Evolutionary conservation across 768 basidiomycete species (phyloP).

Genomic region (Pholiota conissans): DNA sequence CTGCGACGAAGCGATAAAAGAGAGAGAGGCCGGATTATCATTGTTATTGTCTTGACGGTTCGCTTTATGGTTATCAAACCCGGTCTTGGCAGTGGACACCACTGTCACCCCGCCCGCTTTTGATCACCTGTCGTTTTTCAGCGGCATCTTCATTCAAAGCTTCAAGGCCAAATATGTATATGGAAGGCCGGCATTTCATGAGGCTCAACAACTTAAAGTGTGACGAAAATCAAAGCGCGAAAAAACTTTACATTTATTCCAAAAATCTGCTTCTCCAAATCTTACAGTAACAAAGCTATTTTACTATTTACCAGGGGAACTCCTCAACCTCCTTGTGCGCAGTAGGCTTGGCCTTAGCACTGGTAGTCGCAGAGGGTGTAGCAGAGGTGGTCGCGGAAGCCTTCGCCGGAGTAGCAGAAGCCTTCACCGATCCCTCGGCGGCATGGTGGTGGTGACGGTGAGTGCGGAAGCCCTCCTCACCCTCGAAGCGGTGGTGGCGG

Average conservation of each 20-base stretch:
- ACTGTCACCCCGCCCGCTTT: too few species aligned
- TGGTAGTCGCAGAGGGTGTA: not conserved
- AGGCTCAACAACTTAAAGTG: too few species aligned
- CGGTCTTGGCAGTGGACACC: too few species aligned
- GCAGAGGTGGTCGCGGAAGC: not conserved
- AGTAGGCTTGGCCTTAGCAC: not conserved
- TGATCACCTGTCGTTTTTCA: not conserved
- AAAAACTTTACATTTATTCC: slow-evolving; percentile 13
- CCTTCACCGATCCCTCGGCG: not conserved
- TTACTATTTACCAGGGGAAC: not conserved
- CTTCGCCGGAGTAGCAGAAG: not conserved
- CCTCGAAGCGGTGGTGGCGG: slow-evolving; percentile 9
- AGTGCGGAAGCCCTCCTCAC: not conserved
- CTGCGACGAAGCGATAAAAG: too few species aligned
- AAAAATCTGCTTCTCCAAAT: slow-evolving; percentile 11
- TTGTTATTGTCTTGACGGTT: not conserved
- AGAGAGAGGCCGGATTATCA: not conserved
- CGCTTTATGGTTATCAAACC: not conserved
- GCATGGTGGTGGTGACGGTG: not conserved
- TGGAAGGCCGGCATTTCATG: too few species aligned
- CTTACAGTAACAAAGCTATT: slow-evolving; percentile 11
- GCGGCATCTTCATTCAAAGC: not conserved
- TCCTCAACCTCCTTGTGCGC: not conserved
- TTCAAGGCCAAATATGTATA: too few species aligned
- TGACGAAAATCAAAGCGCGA: not conserved